phyloP scores from a whole-genome alignment of 1,139 yeast genomes.

The Pichia sp. region DNA sequence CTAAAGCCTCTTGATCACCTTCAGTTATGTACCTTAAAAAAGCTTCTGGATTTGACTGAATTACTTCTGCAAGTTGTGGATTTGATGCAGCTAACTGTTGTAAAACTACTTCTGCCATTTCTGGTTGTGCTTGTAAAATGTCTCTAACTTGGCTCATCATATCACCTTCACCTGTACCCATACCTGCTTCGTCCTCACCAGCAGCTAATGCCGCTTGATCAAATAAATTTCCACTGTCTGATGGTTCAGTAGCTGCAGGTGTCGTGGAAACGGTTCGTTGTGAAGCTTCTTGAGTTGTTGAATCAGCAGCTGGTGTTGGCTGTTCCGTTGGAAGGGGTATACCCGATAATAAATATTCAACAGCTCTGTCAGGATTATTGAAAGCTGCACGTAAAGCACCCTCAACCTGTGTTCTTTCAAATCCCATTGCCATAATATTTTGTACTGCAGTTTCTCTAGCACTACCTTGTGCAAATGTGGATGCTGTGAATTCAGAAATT shows the following conservation, averaged over 20 bases:
- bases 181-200: conserved; percentile 18
- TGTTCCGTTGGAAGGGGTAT: conserved; percentile 50
- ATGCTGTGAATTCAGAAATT: conserved; percentile 33
- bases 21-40: conserved; percentile 68
- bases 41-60: conserved; percentile 81
- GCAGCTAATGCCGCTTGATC: conserved; percentile 65
- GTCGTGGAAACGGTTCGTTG: conserved; percentile 31
- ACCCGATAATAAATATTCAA: conserved; percentile 86
- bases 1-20: conserved; percentile 37
- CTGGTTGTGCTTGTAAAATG: conserved; percentile 81
- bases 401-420: conserved; percentile 80
- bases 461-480: conserved; percentile 56
- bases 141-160: conserved; percentile 60
- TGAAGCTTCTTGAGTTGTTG: conserved; percentile 26
- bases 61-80: conserved; percentile 80
- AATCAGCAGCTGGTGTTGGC: conserved; percentile 15
- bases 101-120: conserved; percentile 75
- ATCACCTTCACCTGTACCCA: conserved; percentile 40
- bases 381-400: conserved; percentile 91
- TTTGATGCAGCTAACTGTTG: conserved; percentile 78
- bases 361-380: conserved; percentile 97
- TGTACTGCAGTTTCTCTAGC: conserved; percentile 64
- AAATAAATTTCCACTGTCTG: conserved; percentile 38
- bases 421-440: conserved; percentile 95
- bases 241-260: conserved; percentile 25